Evolutionary conservation across 2,329 filamentous ascomycete species (phyloP), one percentile per base, ranked within the genome.

Genomic region (Pseudonectria buxi): DNA sequence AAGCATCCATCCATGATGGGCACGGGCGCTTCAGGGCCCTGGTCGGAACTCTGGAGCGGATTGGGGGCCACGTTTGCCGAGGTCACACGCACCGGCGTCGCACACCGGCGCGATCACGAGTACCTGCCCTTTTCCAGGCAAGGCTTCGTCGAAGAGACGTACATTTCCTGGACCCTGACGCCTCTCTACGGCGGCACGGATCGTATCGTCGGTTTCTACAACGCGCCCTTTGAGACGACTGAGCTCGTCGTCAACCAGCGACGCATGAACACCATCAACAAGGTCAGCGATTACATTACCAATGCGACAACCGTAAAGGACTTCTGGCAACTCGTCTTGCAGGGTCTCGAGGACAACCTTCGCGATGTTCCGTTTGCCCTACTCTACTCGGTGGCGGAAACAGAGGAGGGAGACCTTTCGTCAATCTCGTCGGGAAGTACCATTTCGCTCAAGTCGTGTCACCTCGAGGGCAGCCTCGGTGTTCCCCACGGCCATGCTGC

Each of bases 1-100:
- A 81, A 81, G 41, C 77, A 81, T 41, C 77, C 77, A 0, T 54
- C 54, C 1, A 57, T 81, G 15, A 78, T 82, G 67, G 78, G 78
- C 0, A 71, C 72, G 26, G 71, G 62, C 15, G 57, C 80, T 48
- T 65, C 64, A 7, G 68, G 74, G 3, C 76, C 74, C 2, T 81
- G 76, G 67, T 55, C 66, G 1, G 77, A 81, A 46, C 41, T 56
- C 2, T 64, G 60, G 58, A 56, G 60, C 11, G 47, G 54, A 6
- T 40, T 55, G 6, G 51, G 47, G 5, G 48, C 55, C 6, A 39
- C 56, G 3, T 58, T 63, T 15, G 51, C 60, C 12, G 60, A 64
- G 36, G 57, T 60, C 28, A 55, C 56, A 0, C 50, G 58, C 3
- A 63, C 59, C 0, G 61, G 61, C 0, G 33, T 56, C 10, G 53